A percentile compares a stretch with the other conserved stretches of the same genome.
These are phyloP conservation scores for Didymella pinodella DNA, from an alignment of 2,329 filamentous ascomycete species.

Conservation along the genomic window DNA sequence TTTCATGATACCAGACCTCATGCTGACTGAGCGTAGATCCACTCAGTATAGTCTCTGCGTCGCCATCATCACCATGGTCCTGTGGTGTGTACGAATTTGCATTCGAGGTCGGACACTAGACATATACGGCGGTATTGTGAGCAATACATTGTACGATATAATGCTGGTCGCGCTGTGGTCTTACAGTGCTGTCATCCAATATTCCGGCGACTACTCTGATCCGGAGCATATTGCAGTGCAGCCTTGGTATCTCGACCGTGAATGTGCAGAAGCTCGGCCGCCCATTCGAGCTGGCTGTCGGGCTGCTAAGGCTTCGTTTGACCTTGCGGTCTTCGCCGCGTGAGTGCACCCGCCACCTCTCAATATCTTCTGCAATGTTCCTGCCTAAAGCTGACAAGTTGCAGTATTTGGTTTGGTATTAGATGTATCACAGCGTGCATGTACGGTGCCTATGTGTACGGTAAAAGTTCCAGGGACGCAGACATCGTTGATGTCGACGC, in stretches of 20 bases:
- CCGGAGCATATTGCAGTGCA: constrained; percentile 21
- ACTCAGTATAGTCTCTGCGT: constrained; percentile 22
- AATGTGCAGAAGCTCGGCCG: constrained; percentile 16
- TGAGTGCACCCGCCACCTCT: constrained; percentile 11
- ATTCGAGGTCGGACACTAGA: constrained; percentile 23
- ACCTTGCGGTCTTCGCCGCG: constrained; percentile 21
- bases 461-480: background rate
- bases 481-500: background rate
- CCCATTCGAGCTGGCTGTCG: constrained; percentile 14
- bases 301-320: constrained; percentile 18
- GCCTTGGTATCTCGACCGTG: constrained; percentile 33
- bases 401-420: constrained; percentile 24
- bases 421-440: constrained; percentile 25
- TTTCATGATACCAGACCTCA: background rate
- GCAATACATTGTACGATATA: constrained; percentile 30
- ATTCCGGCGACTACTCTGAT: constrained; percentile 26
- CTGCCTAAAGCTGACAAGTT: background rate
- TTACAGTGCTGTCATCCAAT: constrained; percentile 23
- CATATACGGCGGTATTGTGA: constrained; percentile 14
- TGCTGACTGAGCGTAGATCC: constrained; percentile 10
- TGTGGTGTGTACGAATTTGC: constrained; percentile 24
- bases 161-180: constrained; percentile 28
- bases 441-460: constrained; percentile 24
- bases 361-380: background rate
- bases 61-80: constrained; percentile 21